Percentiles rank a stretch among this genome's conserved stretches.
These are phyloP conservation scores for Trichoderma erinaceum DNA, from an alignment of 495 filamentous ascomycete genomes.

Conservation along the genomic window DNA sequence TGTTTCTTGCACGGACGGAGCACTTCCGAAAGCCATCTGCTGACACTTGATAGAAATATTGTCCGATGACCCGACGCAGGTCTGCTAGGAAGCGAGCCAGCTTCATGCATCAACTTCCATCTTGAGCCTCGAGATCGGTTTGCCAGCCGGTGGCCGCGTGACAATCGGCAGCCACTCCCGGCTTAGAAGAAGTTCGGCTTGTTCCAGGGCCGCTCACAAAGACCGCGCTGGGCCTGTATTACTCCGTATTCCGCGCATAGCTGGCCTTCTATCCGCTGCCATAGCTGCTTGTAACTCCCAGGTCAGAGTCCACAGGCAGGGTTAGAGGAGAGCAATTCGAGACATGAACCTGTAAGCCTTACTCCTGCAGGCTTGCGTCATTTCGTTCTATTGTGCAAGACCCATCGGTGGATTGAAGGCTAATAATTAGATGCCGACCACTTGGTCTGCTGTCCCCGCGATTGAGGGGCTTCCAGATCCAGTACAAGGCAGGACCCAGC, in stretches of 20 bases:
- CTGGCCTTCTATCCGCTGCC: neutral
- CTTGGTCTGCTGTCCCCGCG: neutral
- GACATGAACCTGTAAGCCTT: neutral
- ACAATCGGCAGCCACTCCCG: constrained; percentile 3
- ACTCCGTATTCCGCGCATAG: no score
- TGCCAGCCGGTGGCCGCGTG: neutral
- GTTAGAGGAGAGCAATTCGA: neutral
- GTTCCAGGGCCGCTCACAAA: neutral
- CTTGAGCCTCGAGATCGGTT: constrained; percentile 3
- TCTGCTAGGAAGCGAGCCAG: neutral
- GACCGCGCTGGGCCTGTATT: no score
- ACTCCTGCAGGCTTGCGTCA: constrained; percentile 5
- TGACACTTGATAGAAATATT: neutral
- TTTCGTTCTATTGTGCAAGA: neutral
- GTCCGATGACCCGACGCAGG: neutral
- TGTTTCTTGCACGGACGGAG: neutral
- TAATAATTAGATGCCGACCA: neutral
- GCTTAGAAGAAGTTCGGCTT: neutral
- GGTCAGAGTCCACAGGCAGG: neutral
- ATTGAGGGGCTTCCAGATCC: neutral
- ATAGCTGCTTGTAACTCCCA: neutral
- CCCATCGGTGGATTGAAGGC: neutral
- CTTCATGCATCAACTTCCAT: neutral
- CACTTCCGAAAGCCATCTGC: neutral
- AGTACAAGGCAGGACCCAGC: neutral